Conservation (phyloP, 257 asterid species). For the Fraxinus americana region DNA sequence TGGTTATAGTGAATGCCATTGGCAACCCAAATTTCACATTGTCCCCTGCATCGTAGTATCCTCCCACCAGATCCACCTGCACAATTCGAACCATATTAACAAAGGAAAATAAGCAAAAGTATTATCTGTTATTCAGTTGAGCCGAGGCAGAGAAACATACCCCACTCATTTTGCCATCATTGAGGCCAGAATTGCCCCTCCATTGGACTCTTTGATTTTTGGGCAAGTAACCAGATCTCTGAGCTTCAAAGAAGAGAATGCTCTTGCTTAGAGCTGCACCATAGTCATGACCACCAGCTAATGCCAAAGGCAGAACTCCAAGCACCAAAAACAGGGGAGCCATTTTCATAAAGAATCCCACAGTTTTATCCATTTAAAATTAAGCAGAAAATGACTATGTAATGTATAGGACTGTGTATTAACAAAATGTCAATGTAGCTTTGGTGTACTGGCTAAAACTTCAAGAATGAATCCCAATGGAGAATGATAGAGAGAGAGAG, state of each 20-base stretch:
- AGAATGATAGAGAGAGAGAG: background rate
- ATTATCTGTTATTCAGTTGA: background rate
- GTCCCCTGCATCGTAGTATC: conserved; percentile 56
- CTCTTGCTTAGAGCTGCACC: conserved; percentile 35
- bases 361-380: background rate
- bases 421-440: background rate
- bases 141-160: conserved; percentile 13
- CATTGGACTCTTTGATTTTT: conserved; percentile 30
- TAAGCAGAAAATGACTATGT: background rate
- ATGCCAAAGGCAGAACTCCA: background rate
- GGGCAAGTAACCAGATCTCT: conserved; percentile 41
- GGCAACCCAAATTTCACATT: conserved; percentile 50
- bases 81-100: no score
- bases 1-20: conserved; percentile 48
- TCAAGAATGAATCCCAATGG: background rate
- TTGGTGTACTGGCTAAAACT: background rate
- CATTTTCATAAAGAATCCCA: conserved; percentile 6
- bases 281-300: conserved; percentile 25
- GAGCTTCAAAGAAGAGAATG: conserved; percentile 38
- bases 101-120: no score
- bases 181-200: conserved; percentile 44
- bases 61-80: conserved; percentile 50
- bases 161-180: conserved; percentile 37
- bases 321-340: background rate
- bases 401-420: background rate